These are phyloP conservation scores for Hawksworthiomyces lignivorus DNA, from an alignment of 2,329 filamentous ascomycete genomes.

Conservation along the genomic window DNA sequence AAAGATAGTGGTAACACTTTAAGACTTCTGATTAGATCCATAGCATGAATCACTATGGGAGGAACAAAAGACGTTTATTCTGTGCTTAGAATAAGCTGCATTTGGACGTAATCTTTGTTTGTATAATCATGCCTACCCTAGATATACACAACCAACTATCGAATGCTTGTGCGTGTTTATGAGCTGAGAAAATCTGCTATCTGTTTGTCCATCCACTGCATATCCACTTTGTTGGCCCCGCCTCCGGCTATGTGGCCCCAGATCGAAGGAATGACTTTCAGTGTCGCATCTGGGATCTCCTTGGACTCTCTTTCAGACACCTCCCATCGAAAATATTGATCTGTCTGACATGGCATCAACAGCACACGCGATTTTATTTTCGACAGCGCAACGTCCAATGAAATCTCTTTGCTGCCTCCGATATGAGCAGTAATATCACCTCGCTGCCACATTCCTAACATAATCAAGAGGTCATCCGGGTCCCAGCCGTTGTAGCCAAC, in stretches of 20 bases:
- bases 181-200: constrained; percentile 2
- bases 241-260: constrained; percentile 16
- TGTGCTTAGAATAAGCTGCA: too few species aligned
- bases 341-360: constrained; percentile 64
- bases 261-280: constrained; percentile 10
- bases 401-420: constrained; percentile 58
- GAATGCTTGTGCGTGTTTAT: too few species aligned
- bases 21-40: too few species aligned
- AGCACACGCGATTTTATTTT: constrained; percentile 65
- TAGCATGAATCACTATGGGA: too few species aligned
- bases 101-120: too few species aligned
- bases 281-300: constrained; percentile 1
- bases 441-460: constrained; percentile 69
- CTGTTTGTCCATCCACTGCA: constrained; percentile 7
- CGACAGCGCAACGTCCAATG: constrained; percentile 58
- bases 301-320: constrained; percentile 69
- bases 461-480: constrained; percentile 18
- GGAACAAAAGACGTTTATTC: too few species aligned
- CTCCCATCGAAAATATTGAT: constrained; percentile 75
- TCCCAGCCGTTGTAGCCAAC: constrained; percentile 46
- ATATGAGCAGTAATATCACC: constrained; percentile 61
- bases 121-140: too few species aligned
- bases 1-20: too few species aligned
- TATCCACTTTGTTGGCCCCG: constrained; percentile 7
- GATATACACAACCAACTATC: too few species aligned